Evolutionary conservation across 2,329 filamentous ascomycete species (phyloP), one percentile per base, ranked within the genome.

Genomic region (Helotiales sp.): DNA sequence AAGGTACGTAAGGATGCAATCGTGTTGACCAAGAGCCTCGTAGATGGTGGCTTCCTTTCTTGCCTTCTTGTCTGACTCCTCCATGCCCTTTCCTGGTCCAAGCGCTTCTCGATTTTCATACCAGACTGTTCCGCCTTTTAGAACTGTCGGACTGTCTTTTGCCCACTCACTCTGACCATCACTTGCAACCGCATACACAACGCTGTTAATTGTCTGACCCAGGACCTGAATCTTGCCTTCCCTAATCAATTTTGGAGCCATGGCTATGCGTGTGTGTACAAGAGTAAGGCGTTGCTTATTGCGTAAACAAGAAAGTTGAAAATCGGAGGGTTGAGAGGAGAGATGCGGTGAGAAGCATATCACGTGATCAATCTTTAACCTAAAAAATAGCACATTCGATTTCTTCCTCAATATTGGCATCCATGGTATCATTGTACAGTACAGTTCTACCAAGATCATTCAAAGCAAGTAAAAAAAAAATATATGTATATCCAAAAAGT

Each of bases 171-270:
- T 7, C 43, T 47, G 6, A 17, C 43, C 11, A 50, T 50, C 47
- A 6, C 17, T 17, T 8, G 47, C 47, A 11, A 50, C 20, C 47
- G 47, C 47, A 50, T 50, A 50, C 20, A 50, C 47, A 50, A 50
- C 47, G 47, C 47, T 50, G 47, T 50, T 26, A 17, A 50, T 24
- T 11, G 47, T 50, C 22, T 50, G 47, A 50, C 47, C 20, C 10
- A 50, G 47, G 47, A 50, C 26, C 47, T 50, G 47, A 26, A 50
- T 50, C 47, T 50, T 50, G 47, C 47, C 47, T 24, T 50, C 6
- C 47, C 47, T 50, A 50, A 50, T 50, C 47, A 50, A 50, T 50
- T 50, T 6, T 28, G 47, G 47, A 24, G 47, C 47, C 47, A 50
- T 50, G 20, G 22, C 20, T 15, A 22, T 50, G 47, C 40, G 47